A percentile compares a stretch with the other conserved stretches of the same genome.
Evolutionary conservation across 768 basidiomycete species (phyloP).

Genomic region (Amanita fuliginea): DNA sequence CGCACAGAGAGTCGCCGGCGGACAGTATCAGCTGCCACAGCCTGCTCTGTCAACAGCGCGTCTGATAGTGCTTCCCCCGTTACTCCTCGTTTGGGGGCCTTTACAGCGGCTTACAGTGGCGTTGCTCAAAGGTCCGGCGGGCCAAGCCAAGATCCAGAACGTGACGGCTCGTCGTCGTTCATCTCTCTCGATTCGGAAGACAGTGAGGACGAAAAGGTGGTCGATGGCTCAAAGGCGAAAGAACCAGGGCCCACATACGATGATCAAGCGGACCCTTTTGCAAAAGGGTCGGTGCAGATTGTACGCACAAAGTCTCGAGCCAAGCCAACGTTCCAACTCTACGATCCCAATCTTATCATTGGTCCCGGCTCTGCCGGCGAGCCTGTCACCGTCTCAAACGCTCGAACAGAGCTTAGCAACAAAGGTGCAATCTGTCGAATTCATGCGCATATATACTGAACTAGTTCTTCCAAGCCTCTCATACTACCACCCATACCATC

Average conservation of each 20-base stretch:
- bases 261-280: constrained; percentile 4
- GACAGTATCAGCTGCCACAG: not conserved
- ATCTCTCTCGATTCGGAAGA: constrained; percentile 1
- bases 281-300: constrained; percentile 7
- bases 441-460: not conserved
- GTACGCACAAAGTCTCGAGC: constrained; percentile 4
- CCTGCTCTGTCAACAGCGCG: not conserved
- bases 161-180: not conserved
- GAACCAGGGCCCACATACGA: not conserved
- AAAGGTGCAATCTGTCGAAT: not conserved
- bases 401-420: not conserved
- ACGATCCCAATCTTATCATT: constrained; percentile 2
- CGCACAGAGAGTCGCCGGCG: not conserved
- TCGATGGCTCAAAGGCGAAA: not conserved
- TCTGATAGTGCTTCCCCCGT: constrained; percentile 5
- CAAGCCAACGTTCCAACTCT: constrained; percentile 1
- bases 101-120: not conserved
- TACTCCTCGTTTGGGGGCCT: constrained; percentile 2
- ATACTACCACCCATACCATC: not conserved
- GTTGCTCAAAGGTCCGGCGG: not conserved
- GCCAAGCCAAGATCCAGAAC: not conserved
- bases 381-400: not conserved
- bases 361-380: constrained; percentile 1
- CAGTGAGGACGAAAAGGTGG: not conserved
- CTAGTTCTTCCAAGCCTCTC: not conserved